These are phyloP conservation scores for Wickerhamomyces chaumierensis DNA, from an alignment of 805 yeast genomes.

Conservation along the genomic window DNA sequence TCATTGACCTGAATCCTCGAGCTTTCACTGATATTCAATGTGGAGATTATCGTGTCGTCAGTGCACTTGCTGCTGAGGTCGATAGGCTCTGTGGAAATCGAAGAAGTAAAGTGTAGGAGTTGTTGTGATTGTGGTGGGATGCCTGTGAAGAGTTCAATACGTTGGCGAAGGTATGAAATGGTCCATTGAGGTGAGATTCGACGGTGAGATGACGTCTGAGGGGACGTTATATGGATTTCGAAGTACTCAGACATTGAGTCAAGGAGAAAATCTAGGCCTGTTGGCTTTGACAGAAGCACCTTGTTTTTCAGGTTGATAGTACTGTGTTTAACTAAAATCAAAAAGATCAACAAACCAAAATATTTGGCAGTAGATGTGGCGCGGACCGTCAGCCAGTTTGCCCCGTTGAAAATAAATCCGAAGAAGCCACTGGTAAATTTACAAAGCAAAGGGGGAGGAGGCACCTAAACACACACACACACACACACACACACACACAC, in stretches of 20 bases:
- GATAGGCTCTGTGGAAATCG: constrained; percentile 19
- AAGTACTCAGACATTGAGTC: constrained; percentile 29
- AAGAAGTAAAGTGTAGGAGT: constrained; percentile 32
- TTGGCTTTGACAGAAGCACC: no score
- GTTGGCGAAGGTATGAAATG: constrained; percentile 35
- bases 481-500: no score
- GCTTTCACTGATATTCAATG: constrained; percentile 21
- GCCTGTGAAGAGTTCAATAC: constrained; percentile 66
- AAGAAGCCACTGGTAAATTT: no score
- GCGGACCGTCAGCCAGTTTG: no score
- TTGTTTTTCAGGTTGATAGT: no score
- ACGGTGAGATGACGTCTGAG: constrained; percentile 58
- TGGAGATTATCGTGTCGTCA: constrained; percentile 4
- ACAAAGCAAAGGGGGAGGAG: no score
- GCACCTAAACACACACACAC: no score
- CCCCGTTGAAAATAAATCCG: no score
- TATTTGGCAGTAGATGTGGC: no score
- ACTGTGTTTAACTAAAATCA: no score
- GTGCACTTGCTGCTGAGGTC: constrained; percentile 9
- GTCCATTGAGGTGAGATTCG: constrained; percentile 55
- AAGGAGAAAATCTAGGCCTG: no score
- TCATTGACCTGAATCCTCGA: constrained; percentile 51
- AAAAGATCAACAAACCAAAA: no score
- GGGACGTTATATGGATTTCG: constrained; percentile 48
- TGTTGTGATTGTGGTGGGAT: constrained; percentile 48